Percentiles rank a stretch among this genome's conserved stretches.
phyloP scores from a whole-genome alignment of 1,139 yeast genomes.

The Candida glucosophila region DNA sequence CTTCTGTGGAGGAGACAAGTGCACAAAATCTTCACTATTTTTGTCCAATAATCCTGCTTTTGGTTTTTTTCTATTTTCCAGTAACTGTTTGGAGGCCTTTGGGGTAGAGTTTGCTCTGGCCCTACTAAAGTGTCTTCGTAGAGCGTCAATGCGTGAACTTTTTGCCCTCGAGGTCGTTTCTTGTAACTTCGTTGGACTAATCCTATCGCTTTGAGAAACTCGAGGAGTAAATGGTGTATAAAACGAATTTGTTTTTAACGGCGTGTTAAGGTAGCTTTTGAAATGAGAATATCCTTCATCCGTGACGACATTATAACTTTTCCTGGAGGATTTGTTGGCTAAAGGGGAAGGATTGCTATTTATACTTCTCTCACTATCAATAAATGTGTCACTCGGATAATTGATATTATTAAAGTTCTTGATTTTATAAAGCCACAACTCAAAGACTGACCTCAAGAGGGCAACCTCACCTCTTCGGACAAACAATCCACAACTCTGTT shows the following conservation, averaged over 20 bases:
- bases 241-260: conserved; percentile 20
- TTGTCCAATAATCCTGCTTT: neutral
- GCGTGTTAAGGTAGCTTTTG: conserved; percentile 24
- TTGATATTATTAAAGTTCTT: conserved; percentile 4
- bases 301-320: conserved; percentile 2
- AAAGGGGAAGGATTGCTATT: conserved; percentile 28
- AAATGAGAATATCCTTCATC: no score
- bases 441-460: conserved; percentile 22
- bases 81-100: conserved; percentile 1
- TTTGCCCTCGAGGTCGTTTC: conserved; percentile 31
- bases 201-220: conserved; percentile 9
- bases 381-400: conserved; percentile 3
- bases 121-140: conserved; percentile 25
- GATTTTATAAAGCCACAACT: conserved; percentile 26
- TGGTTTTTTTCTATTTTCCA: neutral
- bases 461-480: conserved; percentile 24
- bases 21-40: conserved; percentile 3
- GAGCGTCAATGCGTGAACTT: conserved; percentile 25
- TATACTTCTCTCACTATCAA: conserved; percentile 14
- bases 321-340: conserved; percentile 14
- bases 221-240: conserved; percentile 15
- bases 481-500: conserved; percentile 30
- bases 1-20: conserved; percentile 9
- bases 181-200: conserved; percentile 32
- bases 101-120: conserved; percentile 14